Conservation (phyloP, 1,284 basidiomycete genomes). For the Microbotryum intermedium region DNA sequence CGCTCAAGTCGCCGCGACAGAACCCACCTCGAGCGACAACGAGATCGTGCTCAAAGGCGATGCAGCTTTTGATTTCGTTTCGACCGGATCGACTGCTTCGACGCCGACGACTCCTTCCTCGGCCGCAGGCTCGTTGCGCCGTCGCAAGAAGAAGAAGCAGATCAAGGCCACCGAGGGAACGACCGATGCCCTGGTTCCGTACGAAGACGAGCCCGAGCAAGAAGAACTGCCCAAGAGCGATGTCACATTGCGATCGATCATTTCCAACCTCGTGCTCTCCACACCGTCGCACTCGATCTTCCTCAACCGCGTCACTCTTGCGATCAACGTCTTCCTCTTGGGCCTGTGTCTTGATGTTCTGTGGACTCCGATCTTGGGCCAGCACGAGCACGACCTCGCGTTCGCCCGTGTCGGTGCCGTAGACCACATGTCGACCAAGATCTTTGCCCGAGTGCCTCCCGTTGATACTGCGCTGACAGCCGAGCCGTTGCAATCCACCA, state of each 20-base stretch:
- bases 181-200: not conserved
- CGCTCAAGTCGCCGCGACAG: too few species aligned
- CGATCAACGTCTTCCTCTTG: constrained; percentile 27
- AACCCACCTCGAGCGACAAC: too few species aligned
- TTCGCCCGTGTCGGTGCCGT: constrained; percentile 63
- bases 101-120: not conserved
- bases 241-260: not conserved
- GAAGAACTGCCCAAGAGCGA: not conserved
- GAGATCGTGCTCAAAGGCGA: not conserved
- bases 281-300: not conserved
- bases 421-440: constrained; percentile 54
- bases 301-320: constrained; percentile 17
- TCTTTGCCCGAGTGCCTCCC: constrained; percentile 53
- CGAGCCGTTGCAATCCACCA: not conserved
- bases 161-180: not conserved
- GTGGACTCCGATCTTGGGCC: constrained; percentile 27
- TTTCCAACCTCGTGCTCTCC: not conserved
- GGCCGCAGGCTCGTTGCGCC: not conserved
- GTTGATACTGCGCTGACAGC: not conserved
- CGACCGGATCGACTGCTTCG: not conserved
- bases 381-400: constrained; percentile 44
- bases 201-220: not conserved
- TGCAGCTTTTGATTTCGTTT: not conserved
- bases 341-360: constrained; percentile 22
- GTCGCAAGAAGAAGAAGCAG: not conserved